These are phyloP conservation scores for Colletotrichum sp. DNA, from an alignment of 2,329 filamentous ascomycete species.

Conservation along the genomic window DNA sequence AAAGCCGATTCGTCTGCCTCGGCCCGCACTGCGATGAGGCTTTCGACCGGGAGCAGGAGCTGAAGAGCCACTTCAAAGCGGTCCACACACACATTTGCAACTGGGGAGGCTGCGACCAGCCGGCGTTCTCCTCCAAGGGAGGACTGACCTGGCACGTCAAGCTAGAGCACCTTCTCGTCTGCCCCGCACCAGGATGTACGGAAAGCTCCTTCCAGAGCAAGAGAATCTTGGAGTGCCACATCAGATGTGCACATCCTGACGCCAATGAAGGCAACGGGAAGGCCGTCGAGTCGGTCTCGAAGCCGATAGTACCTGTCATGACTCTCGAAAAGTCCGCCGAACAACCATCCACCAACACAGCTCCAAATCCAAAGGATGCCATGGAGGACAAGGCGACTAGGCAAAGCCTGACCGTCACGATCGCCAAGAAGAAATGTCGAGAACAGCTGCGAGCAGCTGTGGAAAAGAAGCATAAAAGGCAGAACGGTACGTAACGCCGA, in stretches of 20 bases:
- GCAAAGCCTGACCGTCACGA: slow-evolving; percentile 30
- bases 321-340: neutral
- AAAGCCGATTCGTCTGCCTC: slow-evolving; percentile 28
- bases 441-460: slow-evolving; percentile 38
- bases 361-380: neutral
- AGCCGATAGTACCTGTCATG: neutral
- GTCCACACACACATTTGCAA: slow-evolving; percentile 40
- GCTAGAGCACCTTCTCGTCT: slow-evolving; percentile 46
- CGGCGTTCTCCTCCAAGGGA: slow-evolving; percentile 40
- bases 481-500: slow-evolving; percentile 25
- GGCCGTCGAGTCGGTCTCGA: slow-evolving; percentile 20
- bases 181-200: slow-evolving; percentile 42
- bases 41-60: slow-evolving; percentile 27
- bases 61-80: slow-evolving; percentile 29
- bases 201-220: slow-evolving; percentile 38
- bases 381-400: slow-evolving; percentile 24
- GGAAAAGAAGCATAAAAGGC: slow-evolving; percentile 37
- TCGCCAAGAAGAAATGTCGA: slow-evolving; percentile 39
- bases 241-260: slow-evolving; percentile 39
- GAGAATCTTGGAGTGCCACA: slow-evolving; percentile 41
- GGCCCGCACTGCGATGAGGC: slow-evolving; percentile 29
- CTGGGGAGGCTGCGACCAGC: slow-evolving; percentile 42
- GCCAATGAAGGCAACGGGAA: neutral
- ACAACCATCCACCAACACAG: neutral
- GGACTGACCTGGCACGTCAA: slow-evolving; percentile 50